Evolutionary conservation across 169 alveolate species (phyloP), one percentile per base, ranked within the genome.

Genomic region (Cryptosporidium xiaoi): DNA sequence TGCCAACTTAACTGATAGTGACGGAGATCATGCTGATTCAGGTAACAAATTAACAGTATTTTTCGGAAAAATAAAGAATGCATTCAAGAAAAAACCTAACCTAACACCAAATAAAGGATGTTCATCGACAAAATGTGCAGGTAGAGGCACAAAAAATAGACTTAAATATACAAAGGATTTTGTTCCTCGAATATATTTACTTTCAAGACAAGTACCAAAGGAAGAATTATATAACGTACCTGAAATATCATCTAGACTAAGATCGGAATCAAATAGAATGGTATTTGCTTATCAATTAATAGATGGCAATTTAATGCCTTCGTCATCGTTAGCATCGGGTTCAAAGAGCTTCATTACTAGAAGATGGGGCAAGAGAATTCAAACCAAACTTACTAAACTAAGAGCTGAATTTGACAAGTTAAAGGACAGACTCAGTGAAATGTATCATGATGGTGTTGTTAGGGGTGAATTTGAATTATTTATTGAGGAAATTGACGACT

Each of bases 401-500:
- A 33, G 71, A 34, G 8, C 64, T 1, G 65, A 60, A 6, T 77
- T 77, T 62, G 71, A 60, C 16, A 34, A 7, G 0, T 44, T 77
- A 51, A 62, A 77, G 36, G 10, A 31, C 13, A 77, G 87, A 77
- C 33, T 77, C 5, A 77, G 71, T 4, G 46, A 51, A 36, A 77
- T 77, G 87, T 60, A 62, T 31, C 69, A 77, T 12, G 65, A 77
- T 12, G 87, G 87, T 20, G 65, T 62, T 24, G 15, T 77, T 1
- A 40, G 33, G 51, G 87, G 71, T 29, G 87, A 77, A 62, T 58
- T 24, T 60, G 87, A 77, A 27, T 15, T 46, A 3, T 60, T 77
- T 10, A n/a, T 58, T 27, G 77, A 77, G 10, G 87, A 77, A 31
- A 56, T 77, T 65, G 87, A 77, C 31, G 87, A 77, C 48, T 62